phyloP scores from a whole-genome alignment of 2,329 filamentous ascomycete genomes.

The Metarhizium brunneum region DNA sequence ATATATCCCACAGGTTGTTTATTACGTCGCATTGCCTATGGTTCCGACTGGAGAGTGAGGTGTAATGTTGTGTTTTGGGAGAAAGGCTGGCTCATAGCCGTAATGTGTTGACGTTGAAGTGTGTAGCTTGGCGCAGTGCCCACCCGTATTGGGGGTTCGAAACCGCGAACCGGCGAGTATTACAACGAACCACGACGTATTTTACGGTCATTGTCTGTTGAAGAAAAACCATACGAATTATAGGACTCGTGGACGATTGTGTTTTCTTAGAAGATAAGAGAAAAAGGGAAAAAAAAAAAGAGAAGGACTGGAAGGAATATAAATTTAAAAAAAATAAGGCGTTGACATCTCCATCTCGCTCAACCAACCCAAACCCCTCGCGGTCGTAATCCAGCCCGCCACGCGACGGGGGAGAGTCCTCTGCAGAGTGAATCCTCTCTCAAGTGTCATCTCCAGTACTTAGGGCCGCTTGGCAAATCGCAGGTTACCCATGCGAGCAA shows the following conservation, averaged over 20 bases:
- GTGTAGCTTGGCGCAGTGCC: too few species aligned
- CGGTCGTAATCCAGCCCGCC: slow-evolving; percentile 61
- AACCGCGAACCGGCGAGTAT: not conserved
- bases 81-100: not conserved
- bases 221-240: too few species aligned
- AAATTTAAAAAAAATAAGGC: slow-evolving; percentile 22
- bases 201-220: too few species aligned
- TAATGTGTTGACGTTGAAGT: too few species aligned
- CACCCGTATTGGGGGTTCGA: not conserved
- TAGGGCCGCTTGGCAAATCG: slow-evolving; percentile 52
- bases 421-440: slow-evolving; percentile 67
- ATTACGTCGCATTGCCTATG: not conserved
- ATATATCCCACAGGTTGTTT: not conserved
- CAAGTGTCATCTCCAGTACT: slow-evolving; percentile 61
- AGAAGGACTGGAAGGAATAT: too few species aligned
- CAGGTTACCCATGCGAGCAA: slow-evolving; percentile 60
- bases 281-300: slow-evolving; percentile 15
- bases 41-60: not conserved
- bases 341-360: slow-evolving; percentile 48
- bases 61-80: not conserved
- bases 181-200: not conserved
- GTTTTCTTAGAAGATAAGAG: not conserved
- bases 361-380: slow-evolving; percentile 48
- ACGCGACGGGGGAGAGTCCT: slow-evolving; percentile 61
- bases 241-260: too few species aligned